phyloP scores from a whole-genome alignment of 352 stramenopile species.

The Thalassiosira mediterranea region DNA sequence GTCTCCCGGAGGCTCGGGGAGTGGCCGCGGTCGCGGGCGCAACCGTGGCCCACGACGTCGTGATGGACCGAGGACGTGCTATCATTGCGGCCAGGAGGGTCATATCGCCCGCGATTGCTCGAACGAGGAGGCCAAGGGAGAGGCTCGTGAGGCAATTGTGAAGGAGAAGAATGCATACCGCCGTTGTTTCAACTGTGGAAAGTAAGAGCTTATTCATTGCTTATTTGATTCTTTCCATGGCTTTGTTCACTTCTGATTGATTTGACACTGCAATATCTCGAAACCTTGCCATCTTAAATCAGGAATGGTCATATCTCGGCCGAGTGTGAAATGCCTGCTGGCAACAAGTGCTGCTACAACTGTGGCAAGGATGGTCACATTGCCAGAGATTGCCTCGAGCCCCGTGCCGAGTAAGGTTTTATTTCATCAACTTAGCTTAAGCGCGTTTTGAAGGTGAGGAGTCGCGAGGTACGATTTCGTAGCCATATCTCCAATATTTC shows the following conservation, averaged over 20 bases:
- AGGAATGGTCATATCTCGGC: conserved; percentile 63
- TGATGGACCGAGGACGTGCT: conserved; percentile 55
- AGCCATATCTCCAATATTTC: background rate
- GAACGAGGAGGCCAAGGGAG: conserved; percentile 52
- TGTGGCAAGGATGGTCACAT: conserved; percentile 80
- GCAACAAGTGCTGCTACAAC: conserved; percentile 80
- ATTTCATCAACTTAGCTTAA: background rate
- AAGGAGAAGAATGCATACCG: conserved; percentile 49
- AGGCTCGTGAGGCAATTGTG: conserved; percentile 51
- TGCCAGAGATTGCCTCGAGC: conserved; percentile 60
- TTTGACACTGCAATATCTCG: background rate
- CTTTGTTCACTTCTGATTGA: conserved; percentile 3
- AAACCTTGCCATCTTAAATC: conserved; percentile 1
- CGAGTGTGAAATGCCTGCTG: conserved; percentile 57
- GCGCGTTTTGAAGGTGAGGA: background rate
- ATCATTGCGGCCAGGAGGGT: conserved; percentile 69
- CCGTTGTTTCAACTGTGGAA: conserved; percentile 76
- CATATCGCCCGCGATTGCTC: conserved; percentile 66
- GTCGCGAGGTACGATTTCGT: too few species aligned
- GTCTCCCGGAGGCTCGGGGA: too few species aligned
- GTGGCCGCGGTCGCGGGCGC: background rate
- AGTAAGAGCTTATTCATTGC: conserved; percentile 21
- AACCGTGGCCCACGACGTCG: background rate
- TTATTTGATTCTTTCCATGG: too few species aligned
- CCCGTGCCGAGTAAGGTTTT: conserved; percentile 22